Evolutionary conservation across 345 rosid species (phyloP).

Genomic region (Eucalyptus shirleyi): DNA sequence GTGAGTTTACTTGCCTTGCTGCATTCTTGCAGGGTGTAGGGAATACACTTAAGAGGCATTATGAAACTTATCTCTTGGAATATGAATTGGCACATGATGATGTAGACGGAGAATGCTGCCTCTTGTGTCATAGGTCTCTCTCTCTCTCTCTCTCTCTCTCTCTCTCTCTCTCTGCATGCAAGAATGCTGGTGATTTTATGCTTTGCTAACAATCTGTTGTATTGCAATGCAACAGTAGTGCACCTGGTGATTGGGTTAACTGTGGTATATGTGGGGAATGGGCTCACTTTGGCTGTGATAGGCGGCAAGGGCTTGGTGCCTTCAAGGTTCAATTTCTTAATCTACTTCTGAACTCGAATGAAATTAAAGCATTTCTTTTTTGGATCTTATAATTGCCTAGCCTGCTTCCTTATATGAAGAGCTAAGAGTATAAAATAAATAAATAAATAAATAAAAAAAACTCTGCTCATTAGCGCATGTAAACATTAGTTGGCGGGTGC

Average conservation of each 20-base stretch:
- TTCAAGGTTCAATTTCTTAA: constrained; percentile 48
- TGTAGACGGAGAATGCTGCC: constrained; percentile 97
- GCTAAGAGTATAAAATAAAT: neutral
- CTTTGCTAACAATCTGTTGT: neutral
- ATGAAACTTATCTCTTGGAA: constrained; percentile 92
- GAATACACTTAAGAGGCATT: constrained; percentile 87
- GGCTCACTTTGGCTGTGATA: constrained; percentile 99
- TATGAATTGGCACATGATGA: constrained; percentile 98
- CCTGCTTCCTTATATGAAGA: neutral
- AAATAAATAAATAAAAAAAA: no score
- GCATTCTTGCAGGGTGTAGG: constrained; percentile 70
- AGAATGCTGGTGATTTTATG: neutral
- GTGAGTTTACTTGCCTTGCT: neutral
- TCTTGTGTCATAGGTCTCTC: constrained; percentile 81
- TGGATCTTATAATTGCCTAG: neutral
- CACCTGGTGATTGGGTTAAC: constrained; percentile 99
- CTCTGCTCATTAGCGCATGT: neutral
- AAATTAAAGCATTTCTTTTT: neutral
- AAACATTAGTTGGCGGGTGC: neutral
- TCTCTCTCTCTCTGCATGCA: neutral
- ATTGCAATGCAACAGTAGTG: constrained; percentile 59
- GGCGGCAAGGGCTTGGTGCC: constrained; percentile 98
- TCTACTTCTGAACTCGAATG: neutral
- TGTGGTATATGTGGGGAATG: constrained; percentile 98
- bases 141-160: neutral